Conservation (phyloP, 495 filamentous ascomycete genomes). For the Aspergillus asperescens region DNA sequence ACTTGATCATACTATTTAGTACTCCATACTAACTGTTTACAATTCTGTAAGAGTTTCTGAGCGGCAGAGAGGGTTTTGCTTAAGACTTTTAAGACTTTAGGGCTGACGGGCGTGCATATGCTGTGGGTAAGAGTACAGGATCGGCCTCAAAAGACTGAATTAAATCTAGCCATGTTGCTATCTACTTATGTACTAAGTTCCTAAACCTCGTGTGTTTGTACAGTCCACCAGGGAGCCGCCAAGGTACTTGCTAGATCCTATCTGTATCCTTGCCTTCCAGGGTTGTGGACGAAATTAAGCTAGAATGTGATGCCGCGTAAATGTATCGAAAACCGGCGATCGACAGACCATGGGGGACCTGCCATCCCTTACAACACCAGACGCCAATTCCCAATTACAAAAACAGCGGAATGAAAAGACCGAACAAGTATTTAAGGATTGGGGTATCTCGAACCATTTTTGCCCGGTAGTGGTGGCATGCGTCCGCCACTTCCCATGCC, state of each 20-base stretch:
- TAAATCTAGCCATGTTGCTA: conserved; percentile 2
- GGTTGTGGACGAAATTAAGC: not conserved
- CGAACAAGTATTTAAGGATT: conserved; percentile 18
- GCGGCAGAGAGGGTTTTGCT: no score
- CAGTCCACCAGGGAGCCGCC: conserved; percentile 1
- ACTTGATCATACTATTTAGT: no score
- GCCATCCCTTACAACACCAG: not conserved
- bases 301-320: not conserved
- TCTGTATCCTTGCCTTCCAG: not conserved
- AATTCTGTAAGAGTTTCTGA: no score
- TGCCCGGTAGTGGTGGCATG: conserved; percentile 22
- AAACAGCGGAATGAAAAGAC: not conserved
- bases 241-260: not conserved
- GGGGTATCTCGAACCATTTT: conserved; percentile 24
- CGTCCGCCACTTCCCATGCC: conserved; percentile 24
- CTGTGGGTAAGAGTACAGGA: not conserved
- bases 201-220: not conserved
- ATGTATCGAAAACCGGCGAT: not conserved
- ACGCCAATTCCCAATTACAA: not conserved
- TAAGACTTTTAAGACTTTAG: no score
- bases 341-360: not conserved
- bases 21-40: no score
- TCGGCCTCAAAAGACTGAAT: conserved; percentile 1
- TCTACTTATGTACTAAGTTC: conserved; percentile 3
- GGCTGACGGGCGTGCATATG: no score